Evolutionary conservation across 805 yeast genomes (phyloP).

Genomic region (Candida coleopterorum): DNA sequence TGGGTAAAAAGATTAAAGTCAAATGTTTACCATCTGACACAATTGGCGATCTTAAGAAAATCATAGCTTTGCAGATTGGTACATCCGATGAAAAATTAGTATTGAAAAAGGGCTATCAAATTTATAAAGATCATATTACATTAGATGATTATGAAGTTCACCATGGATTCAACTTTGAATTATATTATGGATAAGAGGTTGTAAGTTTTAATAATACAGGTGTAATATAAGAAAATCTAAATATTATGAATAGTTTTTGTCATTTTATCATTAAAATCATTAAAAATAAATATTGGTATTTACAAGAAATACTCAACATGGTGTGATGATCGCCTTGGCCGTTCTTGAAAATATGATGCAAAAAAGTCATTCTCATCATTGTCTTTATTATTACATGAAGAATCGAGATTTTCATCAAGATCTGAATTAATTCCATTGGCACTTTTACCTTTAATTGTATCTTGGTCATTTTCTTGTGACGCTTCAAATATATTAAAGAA

Average conservation of each 20-base stretch:
- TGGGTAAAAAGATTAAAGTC: slow-evolving; percentile 84
- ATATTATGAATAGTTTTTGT: too few species aligned
- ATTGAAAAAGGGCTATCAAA: slow-evolving; percentile 79
- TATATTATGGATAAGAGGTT: slow-evolving; percentile 66
- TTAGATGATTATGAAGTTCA: slow-evolving; percentile 94
- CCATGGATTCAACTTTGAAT: slow-evolving; percentile 80
- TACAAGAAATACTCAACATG: slow-evolving; percentile 46
- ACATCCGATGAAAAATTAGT: slow-evolving; percentile 60
- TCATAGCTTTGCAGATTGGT: slow-evolving; percentile 79
- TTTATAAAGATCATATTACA: slow-evolving; percentile 83
- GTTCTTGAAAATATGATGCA: slow-evolving; percentile 18
- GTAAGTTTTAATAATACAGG: too few species aligned
- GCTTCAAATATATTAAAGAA: slow-evolving; percentile 94
- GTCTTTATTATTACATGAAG: slow-evolving; percentile 15
- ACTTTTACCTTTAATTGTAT: slow-evolving; percentile 37
- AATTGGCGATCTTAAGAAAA: slow-evolving; percentile 84
- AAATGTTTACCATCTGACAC: slow-evolving; percentile 85
- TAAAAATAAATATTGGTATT: neutral
- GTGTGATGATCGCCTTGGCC: slow-evolving; percentile 19
- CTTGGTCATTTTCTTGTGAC: slow-evolving; percentile 85
- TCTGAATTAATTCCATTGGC: slow-evolving; percentile 29
- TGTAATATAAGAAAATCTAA: too few species aligned
- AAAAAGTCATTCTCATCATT: slow-evolving; percentile 18
- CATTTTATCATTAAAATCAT: slow-evolving; percentile 6
- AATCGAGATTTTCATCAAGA: slow-evolving; percentile 10